These are phyloP conservation scores for Phialocephala subalpina DNA, from an alignment of 2,329 filamentous ascomycete genomes.

Conservation along the genomic window DNA sequence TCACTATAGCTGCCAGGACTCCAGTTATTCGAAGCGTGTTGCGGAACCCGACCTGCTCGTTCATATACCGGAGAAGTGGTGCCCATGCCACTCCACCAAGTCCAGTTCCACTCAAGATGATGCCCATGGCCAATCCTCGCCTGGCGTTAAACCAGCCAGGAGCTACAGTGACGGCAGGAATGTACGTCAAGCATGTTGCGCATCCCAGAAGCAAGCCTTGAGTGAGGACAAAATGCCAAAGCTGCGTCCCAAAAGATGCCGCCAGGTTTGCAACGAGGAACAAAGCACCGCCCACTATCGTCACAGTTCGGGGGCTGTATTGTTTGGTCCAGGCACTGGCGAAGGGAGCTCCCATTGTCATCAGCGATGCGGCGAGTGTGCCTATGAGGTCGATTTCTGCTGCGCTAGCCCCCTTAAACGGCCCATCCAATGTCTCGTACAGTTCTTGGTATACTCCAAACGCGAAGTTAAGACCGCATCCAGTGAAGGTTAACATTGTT, in stretches of 20 bases:
- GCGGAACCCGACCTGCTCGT: slow-evolving; percentile 45
- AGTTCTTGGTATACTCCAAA: slow-evolving; percentile 51
- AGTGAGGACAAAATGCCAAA: slow-evolving; percentile 38
- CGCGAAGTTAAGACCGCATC: slow-evolving; percentile 44
- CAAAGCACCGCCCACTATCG: slow-evolving; percentile 43
- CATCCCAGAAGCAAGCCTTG: slow-evolving; percentile 50
- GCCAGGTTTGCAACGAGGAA: slow-evolving; percentile 44
- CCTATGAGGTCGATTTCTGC: slow-evolving; percentile 50
- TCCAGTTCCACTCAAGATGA: slow-evolving; percentile 48
- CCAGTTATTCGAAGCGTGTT: slow-evolving; percentile 47
- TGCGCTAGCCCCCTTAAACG: slow-evolving; percentile 47
- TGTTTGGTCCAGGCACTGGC: slow-evolving; percentile 46
- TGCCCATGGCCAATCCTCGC: slow-evolving; percentile 49
- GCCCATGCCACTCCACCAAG: slow-evolving; percentile 47
- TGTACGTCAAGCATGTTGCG: slow-evolving; percentile 49
- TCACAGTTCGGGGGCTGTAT: slow-evolving; percentile 44
- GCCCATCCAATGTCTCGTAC: slow-evolving; percentile 46
- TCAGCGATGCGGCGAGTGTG: slow-evolving; percentile 46
- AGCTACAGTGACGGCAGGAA: slow-evolving; percentile 48
- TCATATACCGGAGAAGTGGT: slow-evolving; percentile 35
- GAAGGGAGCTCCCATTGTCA: slow-evolving; percentile 47
- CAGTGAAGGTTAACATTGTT: slow-evolving; percentile 8
- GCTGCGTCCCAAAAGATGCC: slow-evolving; percentile 44
- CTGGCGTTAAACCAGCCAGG: slow-evolving; percentile 49
- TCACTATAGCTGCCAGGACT: slow-evolving; percentile 43